phyloP scores from a whole-genome alignment of 108 stramenopile species.

The Skeletonema menzelii region DNA sequence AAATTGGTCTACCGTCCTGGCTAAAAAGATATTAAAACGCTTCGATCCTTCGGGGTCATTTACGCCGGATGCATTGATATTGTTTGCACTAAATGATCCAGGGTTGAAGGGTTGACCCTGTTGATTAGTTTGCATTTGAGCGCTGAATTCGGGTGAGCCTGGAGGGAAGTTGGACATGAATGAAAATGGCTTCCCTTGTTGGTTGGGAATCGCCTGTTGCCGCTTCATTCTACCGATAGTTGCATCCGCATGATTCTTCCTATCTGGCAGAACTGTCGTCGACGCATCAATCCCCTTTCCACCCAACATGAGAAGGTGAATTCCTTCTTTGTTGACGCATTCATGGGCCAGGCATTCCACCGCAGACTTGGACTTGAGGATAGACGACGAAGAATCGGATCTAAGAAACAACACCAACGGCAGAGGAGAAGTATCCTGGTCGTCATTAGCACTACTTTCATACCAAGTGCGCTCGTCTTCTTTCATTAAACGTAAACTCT shows the following conservation, averaged over 20 bases:
- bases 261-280: conserved; percentile 54
- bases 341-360: conserved; percentile 79
- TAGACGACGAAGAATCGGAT: conserved; percentile 58
- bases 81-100: conserved; percentile 67
- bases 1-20: conserved; percentile 65
- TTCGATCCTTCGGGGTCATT: conserved; percentile 89
- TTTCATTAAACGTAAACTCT: conserved; percentile 70
- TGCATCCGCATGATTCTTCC: conserved; percentile 1
- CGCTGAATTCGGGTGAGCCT: conserved; percentile 43
- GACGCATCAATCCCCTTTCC: conserved; percentile 82
- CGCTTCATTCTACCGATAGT: conserved; percentile 33
- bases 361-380: conserved; percentile 80
- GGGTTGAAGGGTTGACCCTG: conserved; percentile 7
- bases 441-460: conserved; percentile 15
- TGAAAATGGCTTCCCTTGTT: conserved; percentile 37
- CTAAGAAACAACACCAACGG: conserved; percentile 81
- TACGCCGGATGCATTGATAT: conserved; percentile 81
- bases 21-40: conserved; percentile 91
- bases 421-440: conserved; percentile 17
- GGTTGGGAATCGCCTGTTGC: conserved; percentile 15
- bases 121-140: conserved; percentile 32
- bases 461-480: conserved; percentile 57
- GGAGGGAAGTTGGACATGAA: conserved; percentile 51
- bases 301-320: conserved; percentile 69
- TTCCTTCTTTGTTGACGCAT: conserved; percentile 61